A percentile compares a stretch with the other conserved stretches of the same genome.
Conservation (phyloP, 768 basidiomycete species). For the Suillus fuscotomentosus region DNA sequence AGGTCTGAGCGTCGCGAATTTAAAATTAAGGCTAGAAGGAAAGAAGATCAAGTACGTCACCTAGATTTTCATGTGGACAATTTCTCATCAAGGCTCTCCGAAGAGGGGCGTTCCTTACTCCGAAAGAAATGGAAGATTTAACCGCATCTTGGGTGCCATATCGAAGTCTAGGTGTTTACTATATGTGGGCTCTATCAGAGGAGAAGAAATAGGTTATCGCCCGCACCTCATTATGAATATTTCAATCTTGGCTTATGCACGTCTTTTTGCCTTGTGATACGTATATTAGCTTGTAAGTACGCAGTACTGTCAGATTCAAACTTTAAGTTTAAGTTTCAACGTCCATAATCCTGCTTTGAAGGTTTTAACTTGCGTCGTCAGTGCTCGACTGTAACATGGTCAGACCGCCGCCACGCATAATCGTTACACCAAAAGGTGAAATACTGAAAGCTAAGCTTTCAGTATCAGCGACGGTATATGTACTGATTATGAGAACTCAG, state of each 20-base stretch:
- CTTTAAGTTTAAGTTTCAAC: not conserved
- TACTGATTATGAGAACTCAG: too few species aligned
- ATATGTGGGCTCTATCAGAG: conserved; percentile 83
- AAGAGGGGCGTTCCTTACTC: conserved; percentile 73
- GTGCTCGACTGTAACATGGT: too few species aligned
- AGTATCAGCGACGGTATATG: too few species aligned
- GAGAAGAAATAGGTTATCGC: conserved; percentile 10
- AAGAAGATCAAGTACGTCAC: conserved; percentile 69
- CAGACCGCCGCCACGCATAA: too few species aligned
- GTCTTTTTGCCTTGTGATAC: not conserved
- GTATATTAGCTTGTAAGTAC: not conserved
- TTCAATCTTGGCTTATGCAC: not conserved
- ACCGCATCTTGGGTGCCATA: conserved; percentile 82
- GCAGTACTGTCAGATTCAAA: not conserved
- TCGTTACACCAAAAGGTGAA: too few species aligned
- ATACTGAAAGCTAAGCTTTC: too few species aligned
- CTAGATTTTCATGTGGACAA: conserved; percentile 3
- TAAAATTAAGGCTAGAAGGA: conserved; percentile 61
- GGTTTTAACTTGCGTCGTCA: not conserved
- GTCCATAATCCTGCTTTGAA: not conserved
- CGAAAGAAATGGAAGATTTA: conserved; percentile 77
- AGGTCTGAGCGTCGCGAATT: conserved; percentile 52
- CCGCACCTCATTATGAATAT: not conserved
- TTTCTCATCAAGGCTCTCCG: conserved; percentile 12
- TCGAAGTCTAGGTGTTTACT: conserved; percentile 83